Conservation (phyloP, 2,329 filamentous ascomycete genomes). For the Monosporascus sp. region DNA sequence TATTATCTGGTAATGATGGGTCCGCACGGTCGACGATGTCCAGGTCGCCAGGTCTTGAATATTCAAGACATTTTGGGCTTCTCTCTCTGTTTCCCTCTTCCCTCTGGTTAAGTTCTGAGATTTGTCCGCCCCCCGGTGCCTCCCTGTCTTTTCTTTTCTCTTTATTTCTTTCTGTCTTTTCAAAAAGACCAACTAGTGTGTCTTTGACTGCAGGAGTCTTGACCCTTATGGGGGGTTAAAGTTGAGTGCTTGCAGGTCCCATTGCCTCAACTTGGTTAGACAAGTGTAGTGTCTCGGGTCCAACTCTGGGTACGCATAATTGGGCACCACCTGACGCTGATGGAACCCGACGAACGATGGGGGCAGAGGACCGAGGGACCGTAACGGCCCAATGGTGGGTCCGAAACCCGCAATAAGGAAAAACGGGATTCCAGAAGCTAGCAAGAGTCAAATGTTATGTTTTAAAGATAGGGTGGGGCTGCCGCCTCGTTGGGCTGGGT, state of each 20-base stretch:
- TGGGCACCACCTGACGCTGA: background rate
- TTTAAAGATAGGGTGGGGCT: background rate
- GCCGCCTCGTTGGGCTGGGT: background rate
- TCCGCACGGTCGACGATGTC: no score
- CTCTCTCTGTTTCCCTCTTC: no score
- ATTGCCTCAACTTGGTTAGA: background rate
- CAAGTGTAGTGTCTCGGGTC: background rate
- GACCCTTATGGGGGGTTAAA: background rate
- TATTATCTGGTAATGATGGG: no score
- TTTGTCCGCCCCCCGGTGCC: no score
- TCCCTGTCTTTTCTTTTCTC: no score
- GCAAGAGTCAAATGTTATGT: background rate
- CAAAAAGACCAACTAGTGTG: background rate
- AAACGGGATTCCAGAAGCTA: background rate
- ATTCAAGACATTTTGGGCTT: no score
- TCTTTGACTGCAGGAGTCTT: background rate
- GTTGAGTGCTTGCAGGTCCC: background rate
- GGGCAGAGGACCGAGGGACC: background rate
- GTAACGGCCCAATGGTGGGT: constrained; percentile 1
- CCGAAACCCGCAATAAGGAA: background rate
- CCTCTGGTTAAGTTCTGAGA: no score
- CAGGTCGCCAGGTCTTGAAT: no score
- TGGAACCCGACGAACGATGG: background rate
- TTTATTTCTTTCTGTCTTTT: background rate
- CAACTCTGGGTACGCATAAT: background rate